Conservation (phyloP, 1,284 basidiomycete genomes). For the Tilletia walkeri region DNA sequence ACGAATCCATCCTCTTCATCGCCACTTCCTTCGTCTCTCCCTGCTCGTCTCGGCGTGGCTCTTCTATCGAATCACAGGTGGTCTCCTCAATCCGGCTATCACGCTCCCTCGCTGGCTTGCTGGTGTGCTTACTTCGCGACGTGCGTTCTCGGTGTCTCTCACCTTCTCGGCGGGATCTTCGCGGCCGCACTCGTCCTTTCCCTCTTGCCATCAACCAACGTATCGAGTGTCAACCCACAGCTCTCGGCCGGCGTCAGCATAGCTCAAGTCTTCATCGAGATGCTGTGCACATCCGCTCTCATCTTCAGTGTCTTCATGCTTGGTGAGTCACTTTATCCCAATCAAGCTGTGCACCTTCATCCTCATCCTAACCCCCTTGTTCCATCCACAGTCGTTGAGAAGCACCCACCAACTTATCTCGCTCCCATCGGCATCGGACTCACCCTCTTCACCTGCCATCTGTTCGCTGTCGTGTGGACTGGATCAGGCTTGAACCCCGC, state of each 20-base stretch:
- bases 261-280: conserved; percentile 55
- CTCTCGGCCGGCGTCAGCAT: conserved; percentile 50
- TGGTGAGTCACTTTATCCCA: conserved; percentile 36
- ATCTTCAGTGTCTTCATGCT: conserved; percentile 57
- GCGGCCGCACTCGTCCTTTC: conserved; percentile 57
- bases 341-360: too few relatives aligned
- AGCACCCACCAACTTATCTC: conserved; percentile 56
- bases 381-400: conserved; percentile 61
- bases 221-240: conserved; percentile 55
- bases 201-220: conserved; percentile 54
- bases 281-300: conserved; percentile 59
- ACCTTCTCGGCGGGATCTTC: conserved; percentile 59
- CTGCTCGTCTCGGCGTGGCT: conserved; percentile 60
- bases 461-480: conserved; percentile 61
- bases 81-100: conserved; percentile 50
- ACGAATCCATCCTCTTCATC: conserved; percentile 42
- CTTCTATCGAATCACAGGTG: conserved; percentile 67
- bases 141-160: conserved; percentile 57
- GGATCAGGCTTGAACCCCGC: conserved; percentile 70
- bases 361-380: background rate
- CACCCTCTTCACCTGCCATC: conserved; percentile 61
- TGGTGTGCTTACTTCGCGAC: conserved; percentile 56
- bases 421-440: conserved; percentile 46
- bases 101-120: conserved; percentile 59
- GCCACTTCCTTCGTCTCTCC: conserved; percentile 37